Base-by-base conservation (phyloP, 2,329 filamentous ascomycete species). In the Ophiostoma sp. region DNA sequence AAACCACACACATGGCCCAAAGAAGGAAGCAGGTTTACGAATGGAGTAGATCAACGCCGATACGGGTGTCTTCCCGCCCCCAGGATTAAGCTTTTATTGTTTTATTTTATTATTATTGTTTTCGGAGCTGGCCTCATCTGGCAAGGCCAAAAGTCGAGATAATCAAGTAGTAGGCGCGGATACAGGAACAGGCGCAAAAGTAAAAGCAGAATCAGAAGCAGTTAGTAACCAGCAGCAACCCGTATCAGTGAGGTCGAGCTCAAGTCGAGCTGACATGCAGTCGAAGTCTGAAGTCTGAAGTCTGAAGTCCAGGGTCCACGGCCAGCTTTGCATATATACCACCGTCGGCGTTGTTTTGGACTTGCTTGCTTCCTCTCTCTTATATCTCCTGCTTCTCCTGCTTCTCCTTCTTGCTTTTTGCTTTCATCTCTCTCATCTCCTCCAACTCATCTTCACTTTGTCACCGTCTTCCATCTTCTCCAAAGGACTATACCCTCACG, bases 41-140 rank as follows among this genome's bases (percentile, higher is more conserved):
- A 62, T 62, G 57, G 57, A 62, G 57, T 17, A 62, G 57, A 62
- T 27, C 57, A 62, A 57, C 27, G 57, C 57, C 57, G 57, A 20
- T 27, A 20, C 57, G 57, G 57, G 27, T 62, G 27, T 62, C 57
- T 17, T 23, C 27, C 57, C 27, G 27, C 27, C 27, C 33, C 57
- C 23, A 57, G n/a, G 52, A 57, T 13, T 31, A 62, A 62, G 27
- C 57, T 62, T 62, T 39, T 39, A 10, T 39, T 39, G 36, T 39
- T 39, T 39, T 39, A 39, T 39, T 39, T 11, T 39, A 2, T 39
- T 39, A 10, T 39, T 39, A 6, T 39, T 41, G 13, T 41, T 41
- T 31, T 62, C 57, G 57, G 57, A 33, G 57, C 23, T 33, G 57
- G 57, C 57, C 27, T 57, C 52, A 27, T 57, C 52, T 57, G 52